Evolutionary conservation across 176 grass and related monocot species (phyloP).

Genomic region (Chrysopogon serrulatus): DNA sequence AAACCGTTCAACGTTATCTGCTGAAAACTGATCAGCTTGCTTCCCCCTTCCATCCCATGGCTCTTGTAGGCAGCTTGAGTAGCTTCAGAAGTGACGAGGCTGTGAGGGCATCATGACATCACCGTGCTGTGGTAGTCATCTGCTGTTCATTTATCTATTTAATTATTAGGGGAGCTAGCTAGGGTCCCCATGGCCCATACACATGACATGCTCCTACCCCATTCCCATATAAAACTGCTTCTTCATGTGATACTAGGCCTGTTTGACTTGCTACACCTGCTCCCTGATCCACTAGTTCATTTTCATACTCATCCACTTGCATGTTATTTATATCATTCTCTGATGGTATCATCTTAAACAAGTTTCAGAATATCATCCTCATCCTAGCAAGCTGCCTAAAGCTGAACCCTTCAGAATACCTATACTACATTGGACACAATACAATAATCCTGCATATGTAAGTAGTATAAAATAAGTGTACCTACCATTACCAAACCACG

Average conservation of each 20-base stretch:
- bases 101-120: slow-evolving; percentile 22
- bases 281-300: slow-evolving; percentile 15
- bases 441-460: background rate
- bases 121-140: background rate
- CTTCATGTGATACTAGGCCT: slow-evolving; percentile 19
- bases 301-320: background rate
- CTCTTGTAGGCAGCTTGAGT: no score
- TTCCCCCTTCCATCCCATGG: no score
- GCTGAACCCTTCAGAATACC: background rate
- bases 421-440: background rate
- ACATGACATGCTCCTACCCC: background rate
- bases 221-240: background rate
- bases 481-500: slow-evolving; percentile 5
- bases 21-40: background rate
- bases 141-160: background rate
- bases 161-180: background rate
- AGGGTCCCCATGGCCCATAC: background rate
- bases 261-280: slow-evolving; percentile 47
- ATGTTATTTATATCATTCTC: background rate
- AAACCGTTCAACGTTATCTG: no score
- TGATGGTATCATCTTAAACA: background rate
- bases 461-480: background rate
- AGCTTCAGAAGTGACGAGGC: background rate
- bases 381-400: background rate
- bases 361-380: background rate